Conservation (phyloP, 1,284 basidiomycete genomes). For the Tilletia setariae region DNA sequence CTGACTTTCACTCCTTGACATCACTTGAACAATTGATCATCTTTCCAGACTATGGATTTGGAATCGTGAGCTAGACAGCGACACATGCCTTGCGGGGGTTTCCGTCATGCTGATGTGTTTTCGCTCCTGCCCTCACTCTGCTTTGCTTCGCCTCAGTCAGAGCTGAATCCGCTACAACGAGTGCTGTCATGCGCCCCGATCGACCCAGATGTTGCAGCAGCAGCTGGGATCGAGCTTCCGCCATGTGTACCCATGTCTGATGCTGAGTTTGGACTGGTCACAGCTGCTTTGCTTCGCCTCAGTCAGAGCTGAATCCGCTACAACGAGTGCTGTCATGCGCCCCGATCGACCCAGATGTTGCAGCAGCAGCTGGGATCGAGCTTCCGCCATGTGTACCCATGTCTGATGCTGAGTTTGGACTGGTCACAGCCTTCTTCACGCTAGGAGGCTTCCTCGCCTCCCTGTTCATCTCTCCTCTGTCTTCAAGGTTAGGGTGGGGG, state of each 20-base stretch:
- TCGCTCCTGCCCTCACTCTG: background rate
- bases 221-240: constrained; percentile 17
- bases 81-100: background rate
- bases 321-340: constrained; percentile 37
- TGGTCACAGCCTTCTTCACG: constrained; percentile 79
- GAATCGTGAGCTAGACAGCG: constrained; percentile 25
- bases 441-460: constrained; percentile 81
- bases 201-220: constrained; percentile 14
- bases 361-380: constrained; percentile 19
- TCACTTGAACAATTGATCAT: background rate
- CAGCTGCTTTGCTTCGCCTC: constrained; percentile 57
- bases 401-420: constrained; percentile 62
- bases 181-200: constrained; percentile 31
- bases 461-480: constrained; percentile 65
- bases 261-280: constrained; percentile 69
- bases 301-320: constrained; percentile 47
- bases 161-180: constrained; percentile 45
- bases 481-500: constrained; percentile 59
- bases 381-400: constrained; percentile 28
- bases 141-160: constrained; percentile 13
- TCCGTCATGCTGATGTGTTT: background rate
- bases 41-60: constrained; percentile 32
- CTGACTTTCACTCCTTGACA: no score
- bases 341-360: background rate
- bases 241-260: constrained; percentile 32